Evolutionary conservation across 306 rosid genomes (phyloP), one percentile per base, ranked within the genome.

Genomic region (Trichosanthes truncata): DNA sequence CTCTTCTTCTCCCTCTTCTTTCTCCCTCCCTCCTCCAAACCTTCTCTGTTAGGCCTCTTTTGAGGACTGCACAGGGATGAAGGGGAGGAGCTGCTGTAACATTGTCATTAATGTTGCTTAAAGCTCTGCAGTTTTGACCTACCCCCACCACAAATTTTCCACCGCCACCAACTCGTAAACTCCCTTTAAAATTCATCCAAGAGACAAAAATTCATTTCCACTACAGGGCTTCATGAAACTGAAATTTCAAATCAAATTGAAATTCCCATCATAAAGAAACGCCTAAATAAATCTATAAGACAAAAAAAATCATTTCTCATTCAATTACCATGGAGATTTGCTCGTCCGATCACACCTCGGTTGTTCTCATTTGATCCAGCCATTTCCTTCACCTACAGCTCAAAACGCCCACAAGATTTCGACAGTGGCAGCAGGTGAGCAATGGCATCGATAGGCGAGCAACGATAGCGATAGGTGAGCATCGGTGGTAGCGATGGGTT

Each of bases 301-400:
- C 21, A 31, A n/a, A 62, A 57, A 14, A 55, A 40, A 35, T 5
- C 14, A 77, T 38, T 23, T 25, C 31, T 33, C 51, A 61, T n/a
- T n/a, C n/a, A n/a, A n/a, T n/a, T n/a, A n/a, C n/a, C n/a, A n/a
- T n/a, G n/a, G n/a, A n/a, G n/a, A 84, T 71, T 84, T 35, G 76
- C 51, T 23, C 67, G 80, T 23, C 85, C 85, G 15, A 82, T 82
- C 45, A 84, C 82, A 18, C 84, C 80, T 62, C 45, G 85, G 77
- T 84, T 81, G 79, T 86, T 86, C 84, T 84, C 87, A 67, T 86
- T 82, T 48, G 89, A 84, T 81, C 87, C 82, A 77, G 84, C 82
- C 89, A 86, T 86, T 79, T 26, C 43, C 74, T 35, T 55, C 21
- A 59, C 72, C 55, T 29, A 52, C 61, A 43, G 72, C 59, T 35